Evolutionary conservation across 768 basidiomycete genomes (phyloP).

Genomic region (Candolleomyces aberdarensis): DNA sequence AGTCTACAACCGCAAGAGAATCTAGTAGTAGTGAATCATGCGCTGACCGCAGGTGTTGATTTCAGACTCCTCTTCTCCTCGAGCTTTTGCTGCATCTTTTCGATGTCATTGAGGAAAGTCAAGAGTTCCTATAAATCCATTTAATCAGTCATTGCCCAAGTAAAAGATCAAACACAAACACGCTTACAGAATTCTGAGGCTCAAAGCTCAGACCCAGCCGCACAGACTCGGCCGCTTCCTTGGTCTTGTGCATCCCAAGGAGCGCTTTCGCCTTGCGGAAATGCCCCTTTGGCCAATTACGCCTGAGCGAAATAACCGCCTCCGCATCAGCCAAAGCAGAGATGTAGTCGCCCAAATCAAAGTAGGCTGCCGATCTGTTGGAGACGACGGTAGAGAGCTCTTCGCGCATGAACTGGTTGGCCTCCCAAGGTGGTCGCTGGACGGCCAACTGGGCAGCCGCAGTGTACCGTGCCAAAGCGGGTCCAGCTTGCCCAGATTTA

Average conservation of each 20-base stretch:
- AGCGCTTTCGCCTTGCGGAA: constrained; percentile 93
- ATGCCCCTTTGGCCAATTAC: constrained; percentile 93
- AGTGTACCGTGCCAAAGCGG: constrained; percentile 78
- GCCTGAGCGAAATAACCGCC: constrained; percentile 66
- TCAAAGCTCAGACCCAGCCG: constrained; percentile 86
- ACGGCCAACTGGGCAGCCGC: constrained; percentile 73
- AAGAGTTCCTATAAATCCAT: constrained; percentile 24
- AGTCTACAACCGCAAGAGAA: background rate
- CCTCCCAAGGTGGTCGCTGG: constrained; percentile 88
- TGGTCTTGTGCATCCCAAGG: constrained; percentile 58
- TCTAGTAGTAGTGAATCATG: background rate
- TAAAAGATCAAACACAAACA: background rate
- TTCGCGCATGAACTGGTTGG: constrained; percentile 77
- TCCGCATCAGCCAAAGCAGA: constrained; percentile 88
- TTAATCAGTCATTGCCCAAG: background rate
- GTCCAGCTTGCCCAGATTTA: constrained; percentile 65
- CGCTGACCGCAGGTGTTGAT: background rate
- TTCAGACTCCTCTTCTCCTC: background rate
- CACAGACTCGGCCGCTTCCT: constrained; percentile 82
- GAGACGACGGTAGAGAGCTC: constrained; percentile 88
- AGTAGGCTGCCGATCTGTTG: constrained; percentile 88
- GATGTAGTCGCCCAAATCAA: constrained; percentile 71
- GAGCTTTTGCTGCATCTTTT: constrained; percentile 11
- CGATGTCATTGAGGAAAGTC: constrained; percentile 33
- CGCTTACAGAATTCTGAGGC: constrained; percentile 41